A percentile compares a stretch with the other conserved stretches of the same genome.
Evolutionary conservation across 805 yeast species (phyloP).

Genomic region (Saturnispora diversa): DNA sequence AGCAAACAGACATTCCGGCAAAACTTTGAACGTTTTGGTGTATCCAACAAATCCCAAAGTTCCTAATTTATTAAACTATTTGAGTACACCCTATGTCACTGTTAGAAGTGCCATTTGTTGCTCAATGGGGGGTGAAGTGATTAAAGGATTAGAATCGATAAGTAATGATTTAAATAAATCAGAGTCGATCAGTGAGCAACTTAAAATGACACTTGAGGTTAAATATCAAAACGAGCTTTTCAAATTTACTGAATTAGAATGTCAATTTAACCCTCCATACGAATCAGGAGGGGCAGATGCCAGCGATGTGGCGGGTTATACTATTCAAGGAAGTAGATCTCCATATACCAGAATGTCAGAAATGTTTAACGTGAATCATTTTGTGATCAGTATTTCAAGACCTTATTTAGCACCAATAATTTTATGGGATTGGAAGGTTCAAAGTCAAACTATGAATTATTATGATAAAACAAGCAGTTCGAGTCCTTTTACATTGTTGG

Average conservation of each 20-base stretch:
- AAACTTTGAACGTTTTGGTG: slow-evolving; percentile 74
- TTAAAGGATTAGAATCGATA: slow-evolving; percentile 33
- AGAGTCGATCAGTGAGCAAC: neutral
- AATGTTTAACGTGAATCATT: slow-evolving; percentile 89
- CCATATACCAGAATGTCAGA: slow-evolving; percentile 89
- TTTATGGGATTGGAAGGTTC: slow-evolving; percentile 73
- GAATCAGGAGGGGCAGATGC: slow-evolving; percentile 31
- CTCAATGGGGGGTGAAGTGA: slow-evolving; percentile 64
- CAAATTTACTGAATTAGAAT: slow-evolving; percentile 19
- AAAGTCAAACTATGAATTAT: slow-evolving; percentile 15
- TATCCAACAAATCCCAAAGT: slow-evolving; percentile 68
- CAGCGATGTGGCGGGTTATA: slow-evolving; percentile 11
- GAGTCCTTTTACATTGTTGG: neutral
- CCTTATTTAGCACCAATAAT: slow-evolving; percentile 90
- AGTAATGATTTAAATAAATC: slow-evolving; percentile 2
- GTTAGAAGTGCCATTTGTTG: slow-evolving; percentile 89
- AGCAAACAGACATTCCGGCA: slow-evolving; percentile 71
- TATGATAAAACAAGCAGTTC: neutral
- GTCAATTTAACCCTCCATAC: slow-evolving; percentile 35
- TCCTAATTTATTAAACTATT: slow-evolving; percentile 73
- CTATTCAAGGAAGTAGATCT: slow-evolving; percentile 26
- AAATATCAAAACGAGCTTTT: slow-evolving; percentile 32
- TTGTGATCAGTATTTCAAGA: slow-evolving; percentile 82
- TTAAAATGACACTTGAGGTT: slow-evolving; percentile 8
- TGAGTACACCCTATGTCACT: slow-evolving; percentile 87